Evolutionary conservation across 2,329 filamentous ascomycete genomes (phyloP), one percentile per base, ranked within the genome.

Genomic region (Botrytis hyacinthi): DNA sequence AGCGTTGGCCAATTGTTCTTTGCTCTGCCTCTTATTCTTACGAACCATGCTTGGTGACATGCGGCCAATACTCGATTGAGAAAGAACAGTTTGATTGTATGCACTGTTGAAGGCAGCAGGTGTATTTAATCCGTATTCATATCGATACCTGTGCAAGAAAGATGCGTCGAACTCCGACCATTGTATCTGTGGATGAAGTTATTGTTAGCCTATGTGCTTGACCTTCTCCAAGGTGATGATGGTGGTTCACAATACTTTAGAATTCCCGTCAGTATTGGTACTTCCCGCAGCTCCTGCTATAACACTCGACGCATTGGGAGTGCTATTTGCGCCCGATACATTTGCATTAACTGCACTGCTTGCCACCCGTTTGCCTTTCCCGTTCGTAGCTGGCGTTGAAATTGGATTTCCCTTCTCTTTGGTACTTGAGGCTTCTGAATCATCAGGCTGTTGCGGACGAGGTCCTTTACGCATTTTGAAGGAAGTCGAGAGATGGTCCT

Each of bases 41-140:
- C 91, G 85, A 61, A 90, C 89, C 89, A 94, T 94, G 37, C 92
- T 94, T 9, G 93, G 92, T 26, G 92, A 94, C 82, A 90, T 88
- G 74, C 88, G 84, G 48, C 92, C 93, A 77, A 95, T 90, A 81
- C 89, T 87, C 78, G 89, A 85, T 83, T 87, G 85, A 10, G 88
- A 87, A 60, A 92, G 84, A 20, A 91, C 85, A 81, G 87, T 87
- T 78, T 89, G 86, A 79, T 89, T 87, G 81, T 89, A 90, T 61
- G 87, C 86, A 78, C 86, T 88, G 73, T 85, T 87, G 83, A 93
- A 95, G 74, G 92, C 88, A 54, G 90, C 88, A 20, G 93, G 91
- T 0, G 90, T 91, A 79, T 89, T 87, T 79, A 96, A 86, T 74
- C 88, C 88, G 84, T 95, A 90, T 76, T 92, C 87, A 80, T 92